Evolutionary conservation across 441 rosid genomes (phyloP).

Genomic region (Mallotus japonicus): DNA sequence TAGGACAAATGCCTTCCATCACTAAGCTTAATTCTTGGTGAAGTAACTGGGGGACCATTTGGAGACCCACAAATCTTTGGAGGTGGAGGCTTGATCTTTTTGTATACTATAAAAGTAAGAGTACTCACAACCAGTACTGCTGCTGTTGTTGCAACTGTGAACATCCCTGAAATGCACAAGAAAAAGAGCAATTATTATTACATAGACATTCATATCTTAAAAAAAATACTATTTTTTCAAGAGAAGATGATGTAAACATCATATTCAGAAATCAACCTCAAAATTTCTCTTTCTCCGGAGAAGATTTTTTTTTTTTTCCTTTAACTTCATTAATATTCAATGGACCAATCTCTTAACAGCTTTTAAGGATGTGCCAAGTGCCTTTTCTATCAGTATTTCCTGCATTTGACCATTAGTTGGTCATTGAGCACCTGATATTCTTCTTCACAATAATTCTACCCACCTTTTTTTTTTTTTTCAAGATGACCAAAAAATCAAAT

Average conservation of each 20-base stretch:
- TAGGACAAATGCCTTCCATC: slow-evolving; percentile 46
- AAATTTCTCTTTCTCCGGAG: background rate
- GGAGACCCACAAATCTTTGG: slow-evolving; percentile 30
- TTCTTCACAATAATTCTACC: background rate
- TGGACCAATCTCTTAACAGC: background rate
- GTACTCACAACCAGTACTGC: background rate
- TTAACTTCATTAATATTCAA: background rate
- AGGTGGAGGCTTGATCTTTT: slow-evolving; percentile 29
- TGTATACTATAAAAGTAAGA: slow-evolving; percentile 11
- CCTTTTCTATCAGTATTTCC: background rate
- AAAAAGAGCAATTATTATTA: background rate
- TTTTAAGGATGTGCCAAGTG: background rate
- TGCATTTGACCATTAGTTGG: background rate
- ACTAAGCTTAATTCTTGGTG: slow-evolving; percentile 36
- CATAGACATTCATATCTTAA: too few species aligned
- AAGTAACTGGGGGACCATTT: slow-evolving; percentile 34
- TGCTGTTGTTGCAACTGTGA: slow-evolving; percentile 1
- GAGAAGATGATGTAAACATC: too few species aligned
- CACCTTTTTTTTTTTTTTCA: too few species aligned
- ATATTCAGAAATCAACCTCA: background rate
- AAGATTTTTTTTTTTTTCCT: background rate
- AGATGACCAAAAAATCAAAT: too few species aligned
- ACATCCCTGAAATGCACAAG: slow-evolving; percentile 12
- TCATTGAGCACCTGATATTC: background rate
- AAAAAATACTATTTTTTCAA: too few species aligned